These are phyloP conservation scores for Irpex lacteus DNA, from an alignment of 1,284 basidiomycete species.

Conservation along the genomic window DNA sequence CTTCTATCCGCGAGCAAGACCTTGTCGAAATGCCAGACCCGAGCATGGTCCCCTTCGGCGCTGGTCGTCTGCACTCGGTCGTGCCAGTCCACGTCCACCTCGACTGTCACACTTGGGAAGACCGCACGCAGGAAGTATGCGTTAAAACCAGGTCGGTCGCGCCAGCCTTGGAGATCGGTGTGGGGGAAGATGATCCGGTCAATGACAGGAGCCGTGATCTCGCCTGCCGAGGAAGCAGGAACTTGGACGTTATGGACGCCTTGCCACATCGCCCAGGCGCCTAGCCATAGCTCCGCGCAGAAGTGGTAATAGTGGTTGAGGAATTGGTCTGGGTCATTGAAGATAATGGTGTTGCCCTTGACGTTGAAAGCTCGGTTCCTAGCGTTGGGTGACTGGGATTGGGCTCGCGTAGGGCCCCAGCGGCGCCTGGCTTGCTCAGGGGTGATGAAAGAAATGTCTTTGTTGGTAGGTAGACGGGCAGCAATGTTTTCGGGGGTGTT, in stretches of 20 bases:
- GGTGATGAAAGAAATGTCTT: conserved; percentile 60
- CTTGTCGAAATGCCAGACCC: conserved; percentile 56
- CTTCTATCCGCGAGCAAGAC: conserved; percentile 70
- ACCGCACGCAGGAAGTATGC: conserved; percentile 73
- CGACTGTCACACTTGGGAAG: conserved; percentile 72
- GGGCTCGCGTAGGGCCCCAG: conserved; percentile 48
- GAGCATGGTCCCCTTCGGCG: conserved; percentile 33
- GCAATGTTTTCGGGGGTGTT: conserved; percentile 63
- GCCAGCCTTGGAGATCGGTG: conserved; percentile 56
- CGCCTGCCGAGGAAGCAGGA: conserved; percentile 17
- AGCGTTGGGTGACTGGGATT: conserved; percentile 20
- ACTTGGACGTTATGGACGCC: conserved; percentile 39
- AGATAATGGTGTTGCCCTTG: conserved; percentile 67
- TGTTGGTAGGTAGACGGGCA: conserved; percentile 61
- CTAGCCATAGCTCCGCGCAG: conserved; percentile 74
- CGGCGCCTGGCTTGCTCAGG: conserved; percentile 55
- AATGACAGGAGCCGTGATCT: conserved; percentile 42
- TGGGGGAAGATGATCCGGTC: conserved; percentile 71
- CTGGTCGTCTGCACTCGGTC: conserved; percentile 54
- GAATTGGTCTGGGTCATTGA: conserved; percentile 71
- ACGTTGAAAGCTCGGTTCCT: conserved; percentile 59
- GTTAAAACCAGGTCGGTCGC: conserved; percentile 72
- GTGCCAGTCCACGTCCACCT: conserved; percentile 66
- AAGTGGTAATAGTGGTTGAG: conserved; percentile 83
- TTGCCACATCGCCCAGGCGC: conserved; percentile 70